These are phyloP conservation scores for Lactarius hengduanensis DNA, from an alignment of 768 basidiomycete genomes.

Conservation along the genomic window DNA sequence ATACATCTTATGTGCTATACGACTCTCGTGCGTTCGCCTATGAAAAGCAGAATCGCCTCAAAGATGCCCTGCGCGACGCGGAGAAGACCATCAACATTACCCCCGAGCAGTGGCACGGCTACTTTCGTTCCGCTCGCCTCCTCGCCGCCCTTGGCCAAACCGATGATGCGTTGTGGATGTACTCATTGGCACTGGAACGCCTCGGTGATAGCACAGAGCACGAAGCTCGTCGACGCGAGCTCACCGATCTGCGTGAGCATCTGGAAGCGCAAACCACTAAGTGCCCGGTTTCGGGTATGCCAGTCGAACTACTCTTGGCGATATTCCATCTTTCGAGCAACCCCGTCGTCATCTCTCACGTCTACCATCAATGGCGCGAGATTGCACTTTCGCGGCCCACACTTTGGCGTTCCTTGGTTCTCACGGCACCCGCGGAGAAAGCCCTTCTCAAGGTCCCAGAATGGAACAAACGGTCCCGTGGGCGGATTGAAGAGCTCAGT, in stretches of 20 bases:
- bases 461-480: slow-evolving; percentile 59
- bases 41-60: slow-evolving; percentile 57
- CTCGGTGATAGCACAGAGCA: slow-evolving; percentile 43
- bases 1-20: slow-evolving; percentile 42
- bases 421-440: slow-evolving; percentile 40
- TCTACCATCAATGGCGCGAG: slow-evolving; percentile 63
- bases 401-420: slow-evolving; percentile 60
- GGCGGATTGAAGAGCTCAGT: slow-evolving; percentile 39
- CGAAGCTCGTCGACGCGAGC: slow-evolving; percentile 42
- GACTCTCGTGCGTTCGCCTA: slow-evolving; percentile 76
- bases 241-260: slow-evolving; percentile 21
- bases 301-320: slow-evolving; percentile 61
- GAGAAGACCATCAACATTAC: slow-evolving; percentile 65
- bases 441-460: slow-evolving; percentile 52
- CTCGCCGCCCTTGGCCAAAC: slow-evolving; percentile 53
- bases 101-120: slow-evolving; percentile 74
- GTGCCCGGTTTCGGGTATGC: slow-evolving; percentile 41
- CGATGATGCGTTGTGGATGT: slow-evolving; percentile 57
- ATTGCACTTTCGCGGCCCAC: slow-evolving; percentile 49
- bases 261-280: slow-evolving; percentile 6
- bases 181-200: slow-evolving; percentile 53
- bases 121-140: slow-evolving; percentile 68
- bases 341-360: slow-evolving; percentile 50
- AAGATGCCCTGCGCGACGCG: slow-evolving; percentile 69
- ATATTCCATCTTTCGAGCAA: slow-evolving; percentile 50